Evolutionary conservation across 2,329 filamentous ascomycete genomes (phyloP).

Genomic region (Phoma herbarum): DNA sequence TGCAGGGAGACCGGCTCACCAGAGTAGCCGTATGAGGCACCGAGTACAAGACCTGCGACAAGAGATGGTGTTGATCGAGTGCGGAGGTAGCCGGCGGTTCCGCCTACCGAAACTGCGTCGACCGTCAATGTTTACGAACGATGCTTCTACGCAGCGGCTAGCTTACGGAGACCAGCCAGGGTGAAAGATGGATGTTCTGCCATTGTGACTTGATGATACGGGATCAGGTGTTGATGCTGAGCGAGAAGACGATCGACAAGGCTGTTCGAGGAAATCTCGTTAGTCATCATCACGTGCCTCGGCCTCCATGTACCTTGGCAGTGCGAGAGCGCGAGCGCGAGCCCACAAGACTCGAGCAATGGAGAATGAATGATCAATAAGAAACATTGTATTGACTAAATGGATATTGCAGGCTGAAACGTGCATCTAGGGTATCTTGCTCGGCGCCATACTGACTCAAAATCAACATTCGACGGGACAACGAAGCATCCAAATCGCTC

Average conservation of each 20-base stretch:
- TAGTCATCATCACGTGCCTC: slow-evolving; percentile 16
- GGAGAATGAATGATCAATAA: background rate
- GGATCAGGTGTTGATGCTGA: background rate
- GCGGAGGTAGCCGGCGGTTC: slow-evolving; percentile 40
- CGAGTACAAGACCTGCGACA: slow-evolving; percentile 38
- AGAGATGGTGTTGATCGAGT: slow-evolving; percentile 42
- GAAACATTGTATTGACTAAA: background rate
- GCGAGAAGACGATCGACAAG: background rate
- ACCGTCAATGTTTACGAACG: slow-evolving; percentile 15
- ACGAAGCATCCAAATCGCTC: background rate
- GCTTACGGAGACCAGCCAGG: slow-evolving; percentile 39
- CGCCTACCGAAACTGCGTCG: slow-evolving; percentile 35
- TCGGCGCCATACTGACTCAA: slow-evolving; percentile 10
- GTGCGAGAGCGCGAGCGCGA: background rate
- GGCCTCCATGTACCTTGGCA: background rate
- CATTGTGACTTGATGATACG: slow-evolving; percentile 22
- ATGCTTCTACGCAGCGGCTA: too few relatives aligned
- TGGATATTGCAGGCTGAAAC: background rate
- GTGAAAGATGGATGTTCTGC: slow-evolving; percentile 44
- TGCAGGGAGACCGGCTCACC: slow-evolving; percentile 19
- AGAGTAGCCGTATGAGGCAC: slow-evolving; percentile 38
- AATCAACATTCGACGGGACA: slow-evolving; percentile 1
- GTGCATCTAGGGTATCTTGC: slow-evolving; percentile 17
- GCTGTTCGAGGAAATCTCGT: background rate
- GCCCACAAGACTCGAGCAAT: background rate